Evolutionary conservation across 2,329 filamentous ascomycete species (phyloP), one percentile per base, ranked within the genome.

Genomic region (Penicillium sp.): DNA sequence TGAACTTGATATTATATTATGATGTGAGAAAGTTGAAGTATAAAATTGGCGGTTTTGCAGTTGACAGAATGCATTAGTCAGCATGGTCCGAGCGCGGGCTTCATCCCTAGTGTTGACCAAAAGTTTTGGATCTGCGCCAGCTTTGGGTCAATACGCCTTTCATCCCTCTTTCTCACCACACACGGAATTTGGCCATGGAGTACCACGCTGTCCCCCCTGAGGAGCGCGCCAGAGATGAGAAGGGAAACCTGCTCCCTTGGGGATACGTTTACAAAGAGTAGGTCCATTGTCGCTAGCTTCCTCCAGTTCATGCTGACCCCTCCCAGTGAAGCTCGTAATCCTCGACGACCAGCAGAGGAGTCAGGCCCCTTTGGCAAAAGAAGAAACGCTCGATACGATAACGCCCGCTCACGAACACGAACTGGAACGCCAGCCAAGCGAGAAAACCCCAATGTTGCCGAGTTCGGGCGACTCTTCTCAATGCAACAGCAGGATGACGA

Each of bases 141-240:
- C 18, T 18, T 21, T 40, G 21, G 38, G n/a, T 40, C 11, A 18
- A 48, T 21, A 14, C 36, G 18, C 40, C 21, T 27, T 31, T 40
- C 9, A 34, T 14, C 24, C n/a, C 14, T 47, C 22, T 31, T 44
- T 14, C 10, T 13, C 46, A 10, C 36, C 48, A 16, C 7, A 32
- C 38, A 18, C 32, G 24, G 5, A 27, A 6, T 27, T 27, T 27
- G 39, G 43, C 53, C 34, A 87, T 87, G 82, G 85, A 88, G 71
- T 84, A 87, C 48, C 85, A 88, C 70, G 83, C 83, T 31, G 85
- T 88, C 10, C 84, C 85, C 32, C 82, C 83, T 50, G 79, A 83
- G 62, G 85, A 87, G 71, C 81, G 84, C 65, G 83, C 83, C 31
- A 77, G 79, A 64, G 83, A 86, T 65, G 79, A 81, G 49, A 80